Evolutionary conservation across 148 eudicot species (phyloP).

Genomic region (Vaccinium corymbosum): DNA sequence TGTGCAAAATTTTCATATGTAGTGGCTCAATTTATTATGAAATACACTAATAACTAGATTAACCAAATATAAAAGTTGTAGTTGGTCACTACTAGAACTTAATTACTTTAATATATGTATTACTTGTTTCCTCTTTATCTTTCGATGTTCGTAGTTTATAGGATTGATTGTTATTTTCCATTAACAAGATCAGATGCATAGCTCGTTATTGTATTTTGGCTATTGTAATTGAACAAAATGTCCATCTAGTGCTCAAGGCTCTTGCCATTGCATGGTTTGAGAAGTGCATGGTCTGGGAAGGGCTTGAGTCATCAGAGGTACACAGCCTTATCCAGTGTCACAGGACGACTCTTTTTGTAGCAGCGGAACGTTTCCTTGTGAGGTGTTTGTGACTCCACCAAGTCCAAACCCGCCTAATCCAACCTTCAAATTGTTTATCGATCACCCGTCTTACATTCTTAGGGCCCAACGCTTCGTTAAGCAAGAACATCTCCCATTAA

Average conservation of each 20-base stretch:
- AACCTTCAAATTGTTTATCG: too few relatives aligned
- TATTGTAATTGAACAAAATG: neutral
- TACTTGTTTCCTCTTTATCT: neutral
- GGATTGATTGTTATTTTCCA: neutral
- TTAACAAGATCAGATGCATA: neutral
- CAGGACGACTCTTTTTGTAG: too few relatives aligned
- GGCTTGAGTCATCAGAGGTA: too few relatives aligned
- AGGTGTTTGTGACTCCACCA: too few relatives aligned
- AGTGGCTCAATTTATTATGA: neutral
- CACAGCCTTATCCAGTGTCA: too few relatives aligned
- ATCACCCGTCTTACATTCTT: too few relatives aligned
- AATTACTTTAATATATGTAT: neutral
- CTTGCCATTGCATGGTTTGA: neutral
- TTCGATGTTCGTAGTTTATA: neutral
- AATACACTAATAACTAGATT: neutral
- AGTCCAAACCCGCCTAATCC: too few relatives aligned
- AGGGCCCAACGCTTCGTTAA: too few relatives aligned
- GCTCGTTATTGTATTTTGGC: neutral
- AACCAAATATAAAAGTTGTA: neutral
- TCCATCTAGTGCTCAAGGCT: neutral
- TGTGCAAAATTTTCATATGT: neutral
- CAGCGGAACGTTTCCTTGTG: too few relatives aligned
- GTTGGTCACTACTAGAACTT: neutral
- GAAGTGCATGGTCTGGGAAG: too few relatives aligned
- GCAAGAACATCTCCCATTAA: too few relatives aligned